Evolutionary conservation across 495 filamentous ascomycete genomes (phyloP).

Genomic region (Aspergillus ostianus): DNA sequence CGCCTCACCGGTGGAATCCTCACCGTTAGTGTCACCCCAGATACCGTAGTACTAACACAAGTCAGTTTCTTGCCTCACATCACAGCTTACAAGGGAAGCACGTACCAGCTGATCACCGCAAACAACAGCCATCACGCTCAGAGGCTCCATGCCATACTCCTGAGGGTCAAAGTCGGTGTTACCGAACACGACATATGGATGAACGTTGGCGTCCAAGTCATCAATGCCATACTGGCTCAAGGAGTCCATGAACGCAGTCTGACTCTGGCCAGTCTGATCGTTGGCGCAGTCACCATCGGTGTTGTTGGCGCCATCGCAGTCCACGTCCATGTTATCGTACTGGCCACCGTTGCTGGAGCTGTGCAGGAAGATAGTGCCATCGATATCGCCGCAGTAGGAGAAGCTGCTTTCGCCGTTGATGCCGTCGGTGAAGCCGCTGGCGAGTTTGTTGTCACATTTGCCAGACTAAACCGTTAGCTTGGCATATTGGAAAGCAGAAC

Average conservation of each 20-base stretch:
- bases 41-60: slow-evolving; percentile 55
- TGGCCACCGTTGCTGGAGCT: slow-evolving; percentile 19
- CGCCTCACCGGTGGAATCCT: slow-evolving; percentile 52
- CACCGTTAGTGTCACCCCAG: slow-evolving; percentile 66
- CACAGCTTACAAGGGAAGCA: neutral
- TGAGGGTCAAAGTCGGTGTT: slow-evolving; percentile 57
- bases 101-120: slow-evolving; percentile 54
- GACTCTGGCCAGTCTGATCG: slow-evolving; percentile 49
- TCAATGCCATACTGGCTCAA: slow-evolving; percentile 45
- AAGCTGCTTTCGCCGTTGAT: slow-evolving; percentile 13
- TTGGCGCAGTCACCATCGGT: slow-evolving; percentile 48
- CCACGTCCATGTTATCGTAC: slow-evolving; percentile 59
- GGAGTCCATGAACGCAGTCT: slow-evolving; percentile 54
- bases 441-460: slow-evolving; percentile 24
- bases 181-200: slow-evolving; percentile 66
- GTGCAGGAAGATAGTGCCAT: slow-evolving; percentile 31
- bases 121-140: slow-evolving; percentile 64
- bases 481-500: neutral
- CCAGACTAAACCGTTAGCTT: slow-evolving; percentile 11
- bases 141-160: slow-evolving; percentile 50
- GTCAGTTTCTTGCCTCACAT: neutral
- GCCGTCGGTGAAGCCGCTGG: slow-evolving; percentile 27
- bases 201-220: slow-evolving; percentile 60
- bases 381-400: slow-evolving; percentile 31
- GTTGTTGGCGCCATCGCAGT: slow-evolving; percentile 61